Conservation (phyloP, 441 rosid species). For the Euphorbia celastroides region DNA sequence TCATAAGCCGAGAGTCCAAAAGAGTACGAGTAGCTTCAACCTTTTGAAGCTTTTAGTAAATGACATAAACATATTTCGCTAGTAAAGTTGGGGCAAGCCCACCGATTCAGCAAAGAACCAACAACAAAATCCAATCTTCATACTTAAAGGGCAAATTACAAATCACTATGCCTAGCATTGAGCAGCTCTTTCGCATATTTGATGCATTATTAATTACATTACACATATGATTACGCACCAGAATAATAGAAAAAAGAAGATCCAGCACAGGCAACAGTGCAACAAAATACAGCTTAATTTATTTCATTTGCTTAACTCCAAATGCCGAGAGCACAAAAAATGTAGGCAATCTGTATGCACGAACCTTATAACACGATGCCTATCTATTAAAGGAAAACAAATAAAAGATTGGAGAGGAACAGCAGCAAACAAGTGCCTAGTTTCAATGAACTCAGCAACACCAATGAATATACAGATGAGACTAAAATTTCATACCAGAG, state of each 20-base stretch:
- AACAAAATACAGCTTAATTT: background rate
- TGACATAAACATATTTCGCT: too few relatives aligned
- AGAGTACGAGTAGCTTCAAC: too few relatives aligned
- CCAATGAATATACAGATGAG: slow-evolving; percentile 18
- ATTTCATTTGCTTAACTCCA: slow-evolving; percentile 1
- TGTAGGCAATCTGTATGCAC: background rate
- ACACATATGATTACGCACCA: background rate
- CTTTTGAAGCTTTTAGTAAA: too few relatives aligned
- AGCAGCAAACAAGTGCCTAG: slow-evolving; percentile 1
- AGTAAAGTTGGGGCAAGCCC: too few relatives aligned
- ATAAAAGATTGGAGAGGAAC: background rate
- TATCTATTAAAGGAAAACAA: background rate
- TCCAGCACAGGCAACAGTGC: background rate
- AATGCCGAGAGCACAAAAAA: too few relatives aligned
- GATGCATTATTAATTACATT: background rate
- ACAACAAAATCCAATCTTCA: too few relatives aligned
- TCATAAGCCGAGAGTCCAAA: too few relatives aligned
- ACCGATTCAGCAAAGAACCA: too few relatives aligned
- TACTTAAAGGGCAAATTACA: too few relatives aligned
- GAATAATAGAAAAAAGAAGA: background rate
- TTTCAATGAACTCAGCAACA: slow-evolving; percentile 6
- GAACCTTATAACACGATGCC: background rate
- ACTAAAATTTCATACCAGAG: slow-evolving; percentile 20
- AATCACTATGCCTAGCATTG: too few relatives aligned
- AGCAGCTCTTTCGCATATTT: too few relatives aligned